Evolutionary conservation across 2,329 filamentous ascomycete genomes (phyloP), one percentile per base, ranked within the genome.

Genomic region (Aspergillus sp.): DNA sequence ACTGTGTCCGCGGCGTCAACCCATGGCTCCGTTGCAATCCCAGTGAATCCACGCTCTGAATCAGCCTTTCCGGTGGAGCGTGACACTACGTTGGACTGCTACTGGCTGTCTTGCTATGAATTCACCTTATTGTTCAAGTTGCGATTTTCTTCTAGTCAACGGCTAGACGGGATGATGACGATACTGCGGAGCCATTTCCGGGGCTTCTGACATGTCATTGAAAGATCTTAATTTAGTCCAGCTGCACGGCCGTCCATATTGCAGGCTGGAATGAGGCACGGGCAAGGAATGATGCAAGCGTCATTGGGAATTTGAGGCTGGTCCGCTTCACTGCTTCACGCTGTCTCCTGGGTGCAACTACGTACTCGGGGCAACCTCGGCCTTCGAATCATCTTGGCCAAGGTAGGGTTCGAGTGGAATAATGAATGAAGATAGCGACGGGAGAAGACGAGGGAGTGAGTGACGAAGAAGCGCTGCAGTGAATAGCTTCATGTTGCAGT

Each of bases 11-110:
- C 57, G 43, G 36, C 43, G 53, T 54, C 53, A 57, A 44, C 53
- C 60, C 62, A 63, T 61, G 65, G 62, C 60, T 67, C 61, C 64
- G 68, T 71, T 71, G 64, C 67, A 64, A 62, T 55, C 56, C 57
- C 53, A 20, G 55, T 43, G 66, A 64, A 62, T 55, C 56, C 57
- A 55, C 20, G 55, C 41, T 48, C 34, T 53, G 57, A 50, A 34
- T 59, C 56, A 47, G 59, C 45, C 51, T 48, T 56, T 55, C 48
- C 12, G 20, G 59, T 60, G 58, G 58, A 64, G 62, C 66, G 65
- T 60, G 60, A 62, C 60, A 62, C 53, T 42, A 58, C 49, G n/a
- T 56, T 53, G 50, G 36, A 42, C 58, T 60, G 48, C 54, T 48
- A 58, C 54, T 50, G 44, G 52, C 17, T 18, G 15, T 42, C 26